These are phyloP conservation scores for Lentinus polychrous DNA, from an alignment of 1,284 basidiomycete species.

Conservation along the genomic window DNA sequence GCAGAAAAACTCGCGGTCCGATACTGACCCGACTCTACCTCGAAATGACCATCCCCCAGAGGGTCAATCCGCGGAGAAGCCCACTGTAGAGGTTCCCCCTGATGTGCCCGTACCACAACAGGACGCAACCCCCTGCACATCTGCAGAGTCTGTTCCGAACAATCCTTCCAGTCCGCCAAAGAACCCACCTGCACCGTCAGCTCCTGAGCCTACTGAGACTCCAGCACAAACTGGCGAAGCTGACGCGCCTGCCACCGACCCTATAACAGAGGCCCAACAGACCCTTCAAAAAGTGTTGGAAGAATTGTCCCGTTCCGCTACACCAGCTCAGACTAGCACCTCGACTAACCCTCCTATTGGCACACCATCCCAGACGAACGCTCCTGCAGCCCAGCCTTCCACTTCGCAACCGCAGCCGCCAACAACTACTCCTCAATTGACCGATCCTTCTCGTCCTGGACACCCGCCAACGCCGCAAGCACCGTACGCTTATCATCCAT, in stretches of 20 bases:
- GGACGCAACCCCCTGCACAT: neutral
- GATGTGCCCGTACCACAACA: neutral
- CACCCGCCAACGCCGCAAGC: slow-evolving; percentile 11
- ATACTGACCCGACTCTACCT: slow-evolving; percentile 10
- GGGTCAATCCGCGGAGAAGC: neutral
- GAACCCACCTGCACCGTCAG: neutral
- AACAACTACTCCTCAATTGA: slow-evolving; percentile 15
- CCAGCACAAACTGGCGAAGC: no score
- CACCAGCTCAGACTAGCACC: neutral
- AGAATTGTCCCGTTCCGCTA: neutral
- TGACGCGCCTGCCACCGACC: neutral
- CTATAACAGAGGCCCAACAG: neutral
- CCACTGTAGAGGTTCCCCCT: neutral
- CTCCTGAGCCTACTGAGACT: neutral
- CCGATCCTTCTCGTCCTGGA: slow-evolving; percentile 15
- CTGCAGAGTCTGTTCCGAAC: neutral
- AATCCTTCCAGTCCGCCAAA: neutral
- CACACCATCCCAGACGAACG: neutral
- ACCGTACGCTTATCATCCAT: slow-evolving; percentile 24
- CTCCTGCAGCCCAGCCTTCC: slow-evolving; percentile 1
- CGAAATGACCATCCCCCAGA: slow-evolving; percentile 4
- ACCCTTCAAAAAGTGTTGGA: slow-evolving; percentile 1
- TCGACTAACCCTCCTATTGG: neutral
- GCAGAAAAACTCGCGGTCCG: slow-evolving; percentile 27
- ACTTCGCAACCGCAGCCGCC: slow-evolving; percentile 3